Evolutionary conservation across 2,329 filamentous ascomycete genomes (phyloP), one percentile per base, ranked within the genome.

Genomic region (Podosphaera fusca): DNA sequence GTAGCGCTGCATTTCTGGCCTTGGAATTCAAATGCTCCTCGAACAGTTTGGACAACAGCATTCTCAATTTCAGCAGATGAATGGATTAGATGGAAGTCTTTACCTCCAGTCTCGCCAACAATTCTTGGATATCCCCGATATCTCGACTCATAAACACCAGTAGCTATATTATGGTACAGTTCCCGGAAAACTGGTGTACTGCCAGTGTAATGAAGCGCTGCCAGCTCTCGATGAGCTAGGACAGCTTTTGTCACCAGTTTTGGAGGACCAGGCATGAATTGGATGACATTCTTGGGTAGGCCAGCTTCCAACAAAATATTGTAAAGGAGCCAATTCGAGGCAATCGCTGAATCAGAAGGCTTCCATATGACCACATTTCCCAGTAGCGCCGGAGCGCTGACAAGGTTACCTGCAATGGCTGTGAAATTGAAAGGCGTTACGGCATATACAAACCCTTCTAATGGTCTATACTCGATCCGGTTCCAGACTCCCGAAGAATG

Each of bases 321-420:
- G 74, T 95, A 89, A 50, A 95, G 75, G 57, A 96, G 75, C 80
- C 85, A 94, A 74, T 89, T 94, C 61, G 85, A 88, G n/a, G 84
- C 84, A 60, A 95, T 85, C 42, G 89, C 86, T 14, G 75, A 83
- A 63, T 90, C 87, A 12, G 86, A 92, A n/a, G 89, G 89, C 75
- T 96, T 96, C 89, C 89, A 96, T 52, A 96, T 73, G 3, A 95
- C 87, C 1, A 95, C 90, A 69, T 96, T 96, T 58, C 89, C 89
- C 75, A 95, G 82, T 57, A 95, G 73, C 0, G 87, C 88, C 12
- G 90, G 88, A 0, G 86, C 83, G 53, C 80, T 84, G 14, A 85
- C 80, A 47, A 96, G 75, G 71, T 95, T 95, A 58, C 84, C 90
- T 9, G 82, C 88, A 64, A 96, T 94, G 61, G 89, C 89, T 30